Evolutionary conservation across 73 alveolate genomes (phyloP), one percentile per base, ranked within the genome.

Genomic region (Paramecium bursaria): DNA sequence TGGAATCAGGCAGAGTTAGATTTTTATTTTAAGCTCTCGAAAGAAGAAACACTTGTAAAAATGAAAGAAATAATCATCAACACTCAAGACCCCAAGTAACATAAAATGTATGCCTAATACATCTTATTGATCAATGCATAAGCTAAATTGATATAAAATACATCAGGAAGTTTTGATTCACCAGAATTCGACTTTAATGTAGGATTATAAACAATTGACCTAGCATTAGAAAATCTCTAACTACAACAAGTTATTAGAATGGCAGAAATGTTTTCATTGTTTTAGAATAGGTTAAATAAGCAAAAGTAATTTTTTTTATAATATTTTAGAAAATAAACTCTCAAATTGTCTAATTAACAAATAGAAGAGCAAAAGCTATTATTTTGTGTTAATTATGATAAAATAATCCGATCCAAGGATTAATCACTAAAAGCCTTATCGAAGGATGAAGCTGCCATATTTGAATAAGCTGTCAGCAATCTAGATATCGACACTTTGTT

Each of bases 381-480:
- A 15, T 67, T 67, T 27, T 7, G n/a, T 1, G 10, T 15, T 33
- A 14, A 39, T 5, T 67, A 67, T 67, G 82, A 67, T 19, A 67
- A 67, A 67, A 67, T 67, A 67, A 15, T 67, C 19, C 17, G 82
- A 67, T 25, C 50, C 44, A 14, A 53, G 21, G 82, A 67, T 14
- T 17, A 67, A 39, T 21, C 19, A 7, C 17, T 0, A 15, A 67
- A 67, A 19, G 82, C 82, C 1, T 42, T 67, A 17, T 39, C 82
- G 14, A 31, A 42, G 13, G 55, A 67, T 67, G 82, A 67, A 39
- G 19, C 49, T 39, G 82, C 33, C 7, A 11, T 67, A 7, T 67
- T 67, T 67, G 82, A 67, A 67, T 35, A 67, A 67, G 49, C 82
- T 10, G 82, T 67, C 6, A 67, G 82, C 27, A 79, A 79, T 23